Percentiles rank a stretch among this genome's conserved stretches.
Conservation (phyloP, 1,284 basidiomycete genomes). For the Entoloma clypeatum region DNA sequence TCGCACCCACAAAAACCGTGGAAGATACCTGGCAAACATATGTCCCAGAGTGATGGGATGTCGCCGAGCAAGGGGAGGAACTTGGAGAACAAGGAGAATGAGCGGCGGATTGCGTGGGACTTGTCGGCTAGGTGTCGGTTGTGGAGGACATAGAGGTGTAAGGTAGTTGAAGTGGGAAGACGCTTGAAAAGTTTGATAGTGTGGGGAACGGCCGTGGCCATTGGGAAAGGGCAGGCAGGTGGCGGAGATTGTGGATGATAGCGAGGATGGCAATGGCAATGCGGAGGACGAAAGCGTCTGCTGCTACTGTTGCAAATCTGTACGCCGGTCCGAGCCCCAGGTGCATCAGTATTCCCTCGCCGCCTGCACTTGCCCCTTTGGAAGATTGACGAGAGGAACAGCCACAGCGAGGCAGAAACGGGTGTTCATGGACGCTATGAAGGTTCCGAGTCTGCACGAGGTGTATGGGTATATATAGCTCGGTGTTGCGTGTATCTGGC, state of each 20-base stretch:
- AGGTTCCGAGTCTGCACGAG: slow-evolving; percentile 36
- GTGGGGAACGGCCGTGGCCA: slow-evolving; percentile 7
- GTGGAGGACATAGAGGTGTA: slow-evolving; percentile 26
- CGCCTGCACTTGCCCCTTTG: slow-evolving; percentile 3
- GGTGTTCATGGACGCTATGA: slow-evolving; percentile 51
- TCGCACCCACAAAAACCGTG: slow-evolving; percentile 1
- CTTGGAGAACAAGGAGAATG: slow-evolving; percentile 36
- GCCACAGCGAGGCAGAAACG: too few relatives aligned
- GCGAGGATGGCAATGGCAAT: slow-evolving; percentile 26
- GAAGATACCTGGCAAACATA: slow-evolving; percentile 10
- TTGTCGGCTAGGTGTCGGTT: slow-evolving; percentile 25
- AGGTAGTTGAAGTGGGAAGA: slow-evolving; percentile 9
- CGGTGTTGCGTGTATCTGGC: slow-evolving; percentile 9
- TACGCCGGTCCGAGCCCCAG: too few relatives aligned
- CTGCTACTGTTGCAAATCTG: slow-evolving; percentile 11
- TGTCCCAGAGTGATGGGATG: background rate
- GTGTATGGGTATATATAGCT: too few relatives aligned
- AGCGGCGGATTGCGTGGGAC: too few relatives aligned
- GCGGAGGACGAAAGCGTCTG: slow-evolving; percentile 21
- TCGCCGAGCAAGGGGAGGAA: slow-evolving; percentile 30
- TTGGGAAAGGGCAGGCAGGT: slow-evolving; percentile 9
- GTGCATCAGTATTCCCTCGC: background rate
- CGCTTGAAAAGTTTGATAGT: slow-evolving; percentile 16
- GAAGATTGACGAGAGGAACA: slow-evolving; percentile 21
- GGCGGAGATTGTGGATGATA: slow-evolving; percentile 10